Conservation (phyloP, 2,329 filamentous ascomycete genomes). For the Karstenula rhodostoma region DNA sequence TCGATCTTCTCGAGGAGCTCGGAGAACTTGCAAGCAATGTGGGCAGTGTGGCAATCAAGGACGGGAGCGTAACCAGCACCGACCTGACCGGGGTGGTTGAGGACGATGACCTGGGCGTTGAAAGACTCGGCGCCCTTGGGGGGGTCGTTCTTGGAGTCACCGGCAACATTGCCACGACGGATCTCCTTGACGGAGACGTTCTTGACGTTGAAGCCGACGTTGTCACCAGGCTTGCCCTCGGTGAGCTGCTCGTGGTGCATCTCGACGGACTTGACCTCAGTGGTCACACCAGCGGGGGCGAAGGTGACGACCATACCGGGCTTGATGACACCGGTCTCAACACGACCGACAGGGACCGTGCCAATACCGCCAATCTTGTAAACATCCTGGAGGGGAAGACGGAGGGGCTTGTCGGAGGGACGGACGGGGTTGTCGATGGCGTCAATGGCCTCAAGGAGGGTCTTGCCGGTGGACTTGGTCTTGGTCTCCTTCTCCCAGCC, state of each 20-base stretch:
- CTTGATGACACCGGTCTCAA: slow-evolving; percentile 97
- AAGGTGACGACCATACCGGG: slow-evolving; percentile 94
- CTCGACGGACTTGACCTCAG: slow-evolving; percentile 99
- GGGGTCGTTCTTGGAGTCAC: slow-evolving; percentile 99
- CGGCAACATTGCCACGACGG: slow-evolving; percentile 99
- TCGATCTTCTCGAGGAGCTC: slow-evolving; percentile 99
- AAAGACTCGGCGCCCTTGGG: slow-evolving; percentile 88
- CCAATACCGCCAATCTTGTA: slow-evolving; percentile 99
- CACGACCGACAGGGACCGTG: slow-evolving; percentile 99
- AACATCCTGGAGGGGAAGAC: slow-evolving; percentile 99
- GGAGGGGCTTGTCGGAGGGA: slow-evolving; percentile 98
- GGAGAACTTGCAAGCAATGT: slow-evolving; percentile 99
- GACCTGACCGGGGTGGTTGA: slow-evolving; percentile 99
- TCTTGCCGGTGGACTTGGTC: slow-evolving; percentile 90
- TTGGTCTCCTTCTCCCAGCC: slow-evolving; percentile 99
- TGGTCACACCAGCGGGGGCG: slow-evolving; percentile 98
- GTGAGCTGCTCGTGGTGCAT: slow-evolving; percentile 99
- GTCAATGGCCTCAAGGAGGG: slow-evolving; percentile 98
- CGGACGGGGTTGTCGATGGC: slow-evolving; percentile 90
- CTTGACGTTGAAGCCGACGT: slow-evolving; percentile 99
- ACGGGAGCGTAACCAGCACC: slow-evolving; percentile 99
- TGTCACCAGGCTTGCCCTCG: slow-evolving; percentile 98
- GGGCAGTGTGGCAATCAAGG: slow-evolving; percentile 99
- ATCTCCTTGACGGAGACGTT: slow-evolving; percentile 99
- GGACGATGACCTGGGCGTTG: slow-evolving; percentile 99